Percentiles rank a stretch among this genome's conserved stretches.
These are phyloP conservation scores for Dothistroma septosporum DNA, from an alignment of 2,329 filamentous ascomycete species.

Conservation along the genomic window DNA sequence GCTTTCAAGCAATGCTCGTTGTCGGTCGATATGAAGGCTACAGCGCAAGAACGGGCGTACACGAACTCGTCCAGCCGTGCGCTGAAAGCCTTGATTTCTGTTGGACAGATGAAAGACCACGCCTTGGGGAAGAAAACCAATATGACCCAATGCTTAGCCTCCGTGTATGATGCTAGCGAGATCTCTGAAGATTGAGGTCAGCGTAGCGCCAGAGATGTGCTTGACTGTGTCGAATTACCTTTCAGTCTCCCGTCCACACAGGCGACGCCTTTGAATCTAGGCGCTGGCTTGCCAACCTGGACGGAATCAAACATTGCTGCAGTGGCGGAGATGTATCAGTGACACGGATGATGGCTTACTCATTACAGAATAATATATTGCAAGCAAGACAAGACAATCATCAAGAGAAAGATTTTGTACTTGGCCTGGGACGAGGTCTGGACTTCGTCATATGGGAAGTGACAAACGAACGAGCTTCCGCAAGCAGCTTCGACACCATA, in stretches of 20 bases:
- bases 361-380: background rate
- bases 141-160: constrained; percentile 54
- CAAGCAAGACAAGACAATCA: background rate
- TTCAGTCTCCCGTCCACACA: constrained; percentile 33
- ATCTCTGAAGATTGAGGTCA: constrained; percentile 23
- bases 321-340: constrained; percentile 3
- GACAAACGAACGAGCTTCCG: background rate
- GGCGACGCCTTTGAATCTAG: constrained; percentile 27
- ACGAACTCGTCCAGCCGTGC: constrained; percentile 57
- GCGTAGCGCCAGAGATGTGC: background rate
- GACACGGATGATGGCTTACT: background rate
- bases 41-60: constrained; percentile 54
- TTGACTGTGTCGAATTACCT: constrained; percentile 12
- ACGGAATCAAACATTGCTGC: constrained; percentile 13
- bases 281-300: constrained; percentile 29
- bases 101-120: constrained; percentile 65
- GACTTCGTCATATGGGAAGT: background rate
- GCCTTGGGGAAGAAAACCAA: constrained; percentile 65
- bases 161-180: constrained; percentile 29
- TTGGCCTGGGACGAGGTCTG: background rate
- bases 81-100: constrained; percentile 63
- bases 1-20: constrained; percentile 56
- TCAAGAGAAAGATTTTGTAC: background rate
- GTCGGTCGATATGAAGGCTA: constrained; percentile 61
- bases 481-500: background rate